Percentiles rank a stretch among this genome's conserved stretches.
phyloP scores from a whole-genome alignment of 164 flowering plant species.

The Santalum album region DNA sequence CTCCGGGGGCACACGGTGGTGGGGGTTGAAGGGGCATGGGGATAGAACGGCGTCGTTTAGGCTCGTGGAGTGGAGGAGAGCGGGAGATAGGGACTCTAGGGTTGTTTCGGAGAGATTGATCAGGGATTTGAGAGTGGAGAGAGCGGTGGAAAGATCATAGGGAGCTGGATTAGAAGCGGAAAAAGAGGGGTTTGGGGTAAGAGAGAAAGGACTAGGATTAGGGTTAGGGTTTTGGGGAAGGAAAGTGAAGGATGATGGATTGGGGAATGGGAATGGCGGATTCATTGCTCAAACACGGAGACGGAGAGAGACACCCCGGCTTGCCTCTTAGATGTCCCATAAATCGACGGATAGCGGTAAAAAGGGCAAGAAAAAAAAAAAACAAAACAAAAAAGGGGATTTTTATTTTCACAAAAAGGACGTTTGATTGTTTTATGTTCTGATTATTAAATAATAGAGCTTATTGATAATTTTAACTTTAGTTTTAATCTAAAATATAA shows the following conservation, averaged over 20 bases:
- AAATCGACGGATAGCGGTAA: too few species aligned
- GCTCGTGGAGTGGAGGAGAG: slow-evolving; percentile 10
- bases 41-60: slow-evolving; percentile 11
- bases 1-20: slow-evolving; percentile 57
- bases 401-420: too few species aligned
- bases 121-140: slow-evolving; percentile 30
- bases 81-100: slow-evolving; percentile 23
- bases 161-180: slow-evolving; percentile 9
- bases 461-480: too few species aligned
- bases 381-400: too few species aligned
- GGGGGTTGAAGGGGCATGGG: slow-evolving; percentile 55
- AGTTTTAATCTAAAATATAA: too few species aligned
- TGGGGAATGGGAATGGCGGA: background rate
- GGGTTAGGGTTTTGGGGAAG: slow-evolving; percentile 9
- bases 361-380: too few species aligned
- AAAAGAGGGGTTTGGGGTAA: slow-evolving; percentile 9
- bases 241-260: slow-evolving; percentile 12
- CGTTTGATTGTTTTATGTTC: too few species aligned
- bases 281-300: too few species aligned
- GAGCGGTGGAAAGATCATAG: slow-evolving; percentile 19
- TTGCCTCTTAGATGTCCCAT: too few species aligned
- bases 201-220: slow-evolving; percentile 10
- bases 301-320: too few species aligned
- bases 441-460: too few species aligned
- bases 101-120: slow-evolving; percentile 32